phyloP scores from a whole-genome alignment of 106 monocot species.

The Xerophyta viscosa region DNA sequence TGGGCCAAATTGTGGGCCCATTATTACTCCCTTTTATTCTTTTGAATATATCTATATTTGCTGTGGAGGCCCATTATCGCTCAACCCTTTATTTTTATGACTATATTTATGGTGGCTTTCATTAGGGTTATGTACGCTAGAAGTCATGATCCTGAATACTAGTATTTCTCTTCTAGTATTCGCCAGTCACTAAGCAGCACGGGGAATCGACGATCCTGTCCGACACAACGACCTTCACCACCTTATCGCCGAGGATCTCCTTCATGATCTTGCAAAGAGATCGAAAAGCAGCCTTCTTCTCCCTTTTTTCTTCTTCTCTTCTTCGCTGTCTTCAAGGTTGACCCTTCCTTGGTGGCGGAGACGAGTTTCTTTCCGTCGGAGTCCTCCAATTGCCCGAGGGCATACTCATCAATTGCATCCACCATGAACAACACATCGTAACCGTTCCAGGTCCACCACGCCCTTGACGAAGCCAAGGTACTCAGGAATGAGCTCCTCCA shows the following conservation, averaged over 20 bases:
- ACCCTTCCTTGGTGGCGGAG: conserved; percentile 73
- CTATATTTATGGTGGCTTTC: too few species aligned
- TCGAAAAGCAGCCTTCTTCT: conserved; percentile 50
- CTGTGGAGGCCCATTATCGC: too few species aligned
- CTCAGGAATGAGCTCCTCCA: conserved; percentile 74
- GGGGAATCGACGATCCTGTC: conserved; percentile 74
- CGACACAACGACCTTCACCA: conserved; percentile 70
- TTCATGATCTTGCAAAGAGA: conserved; percentile 71
- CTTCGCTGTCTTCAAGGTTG: conserved; percentile 64
- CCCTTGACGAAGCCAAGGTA: conserved; percentile 71
- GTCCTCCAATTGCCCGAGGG: conserved; percentile 64
- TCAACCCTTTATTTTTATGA: too few species aligned
- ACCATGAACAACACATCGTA: conserved; percentile 75
- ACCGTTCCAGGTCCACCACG: conserved; percentile 67
- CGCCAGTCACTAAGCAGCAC: conserved; percentile 71
- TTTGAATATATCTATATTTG: too few species aligned
- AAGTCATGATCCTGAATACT: conserved; percentile 88
- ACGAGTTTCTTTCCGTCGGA: conserved; percentile 76
- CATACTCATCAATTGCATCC: conserved; percentile 75
- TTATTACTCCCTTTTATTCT: too few species aligned
- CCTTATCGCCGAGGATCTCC: conserved; percentile 65
- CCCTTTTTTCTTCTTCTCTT: conserved; percentile 71
- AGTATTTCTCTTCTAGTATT: conserved; percentile 68
- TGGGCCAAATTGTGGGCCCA: too few species aligned
- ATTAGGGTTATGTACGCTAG: too few species aligned